Conservation (phyloP, 805 yeast genomes). For the Vanderwaltozyma yarrowii region DNA sequence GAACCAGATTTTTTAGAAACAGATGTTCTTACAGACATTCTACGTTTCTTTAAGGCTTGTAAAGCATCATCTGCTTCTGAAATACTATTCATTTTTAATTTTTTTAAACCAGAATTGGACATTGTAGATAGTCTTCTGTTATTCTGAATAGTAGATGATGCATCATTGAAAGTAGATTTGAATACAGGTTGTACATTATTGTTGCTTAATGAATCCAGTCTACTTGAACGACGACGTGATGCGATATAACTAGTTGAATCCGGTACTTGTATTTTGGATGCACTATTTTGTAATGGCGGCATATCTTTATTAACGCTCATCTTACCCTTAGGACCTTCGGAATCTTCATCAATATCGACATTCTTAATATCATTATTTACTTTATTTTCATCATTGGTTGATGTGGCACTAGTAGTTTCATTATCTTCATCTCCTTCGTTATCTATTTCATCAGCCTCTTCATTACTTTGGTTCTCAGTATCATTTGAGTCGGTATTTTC, state of each 20-base stretch:
- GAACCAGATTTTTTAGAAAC: constrained; percentile 19
- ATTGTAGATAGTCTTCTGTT: constrained; percentile 21
- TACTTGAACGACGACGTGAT: constrained; percentile 22
- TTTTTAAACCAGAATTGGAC: constrained; percentile 10
- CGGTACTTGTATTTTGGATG: neutral
- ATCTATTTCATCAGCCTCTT: neutral
- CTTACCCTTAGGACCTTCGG: neutral
- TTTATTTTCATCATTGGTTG: constrained; percentile 4
- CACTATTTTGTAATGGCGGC: neutral
- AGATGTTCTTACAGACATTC: constrained; percentile 20
- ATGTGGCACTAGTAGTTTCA: too few species aligned
- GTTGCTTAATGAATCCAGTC: constrained; percentile 33
- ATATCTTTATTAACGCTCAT: neutral
- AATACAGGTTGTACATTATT: constrained; percentile 27
- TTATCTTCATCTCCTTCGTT: constrained; percentile 1
- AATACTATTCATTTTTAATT: constrained; percentile 12
- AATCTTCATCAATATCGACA: neutral
- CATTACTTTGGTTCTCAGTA: neutral
- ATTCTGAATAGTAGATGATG: constrained; percentile 2
- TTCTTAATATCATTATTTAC: constrained; percentile 1
- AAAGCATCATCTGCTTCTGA: constrained; percentile 22
- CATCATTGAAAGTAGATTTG: constrained; percentile 14
- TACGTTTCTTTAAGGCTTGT: constrained; percentile 22
- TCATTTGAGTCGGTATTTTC: too few species aligned
- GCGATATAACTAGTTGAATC: constrained; percentile 6